Conservation (phyloP, 177 flowering plant species). For the Telopea speciosissima region DNA sequence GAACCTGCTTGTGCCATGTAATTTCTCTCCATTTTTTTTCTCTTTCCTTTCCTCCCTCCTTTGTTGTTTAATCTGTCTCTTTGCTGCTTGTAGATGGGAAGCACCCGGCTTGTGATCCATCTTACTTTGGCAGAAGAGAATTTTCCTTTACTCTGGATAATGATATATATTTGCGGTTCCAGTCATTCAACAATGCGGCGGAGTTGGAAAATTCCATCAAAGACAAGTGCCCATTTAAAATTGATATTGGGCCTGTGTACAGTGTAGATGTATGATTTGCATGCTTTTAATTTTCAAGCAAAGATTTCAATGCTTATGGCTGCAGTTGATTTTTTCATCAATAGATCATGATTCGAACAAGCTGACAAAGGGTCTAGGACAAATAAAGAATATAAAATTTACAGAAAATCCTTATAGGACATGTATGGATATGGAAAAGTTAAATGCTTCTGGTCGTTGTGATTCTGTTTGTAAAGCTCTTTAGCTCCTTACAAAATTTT, state of each 20-base stretch:
- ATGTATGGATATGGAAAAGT: not conserved
- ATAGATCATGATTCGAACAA: not conserved
- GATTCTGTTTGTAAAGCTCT: not conserved
- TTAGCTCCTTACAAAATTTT: not conserved
- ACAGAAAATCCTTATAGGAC: too few relatives aligned
- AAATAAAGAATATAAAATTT: too few relatives aligned
- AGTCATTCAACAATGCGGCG: slow-evolving; percentile 51
- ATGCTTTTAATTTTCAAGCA: not conserved
- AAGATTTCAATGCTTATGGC: not conserved
- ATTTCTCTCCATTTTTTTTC: not conserved
- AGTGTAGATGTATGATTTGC: slow-evolving; percentile 76
- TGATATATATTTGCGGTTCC: slow-evolving; percentile 69
- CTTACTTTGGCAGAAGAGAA: slow-evolving; percentile 84
- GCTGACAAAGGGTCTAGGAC: not conserved
- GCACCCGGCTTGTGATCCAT: slow-evolving; percentile 85
- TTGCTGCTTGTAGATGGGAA: slow-evolving; percentile 64
- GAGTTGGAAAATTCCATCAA: slow-evolving; percentile 74
- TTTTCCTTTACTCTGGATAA: slow-evolving; percentile 76
- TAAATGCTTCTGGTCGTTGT: not conserved
- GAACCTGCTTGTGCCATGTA: not conserved
- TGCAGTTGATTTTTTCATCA: not conserved
- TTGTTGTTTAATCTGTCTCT: not conserved
- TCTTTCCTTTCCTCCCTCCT: not conserved
- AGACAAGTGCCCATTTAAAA: slow-evolving; percentile 81
- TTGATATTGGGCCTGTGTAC: slow-evolving; percentile 94